These are phyloP conservation scores for Chlorella variabilis DNA, from an alignment of 163 green algal species.

Conservation along the genomic window DNA sequence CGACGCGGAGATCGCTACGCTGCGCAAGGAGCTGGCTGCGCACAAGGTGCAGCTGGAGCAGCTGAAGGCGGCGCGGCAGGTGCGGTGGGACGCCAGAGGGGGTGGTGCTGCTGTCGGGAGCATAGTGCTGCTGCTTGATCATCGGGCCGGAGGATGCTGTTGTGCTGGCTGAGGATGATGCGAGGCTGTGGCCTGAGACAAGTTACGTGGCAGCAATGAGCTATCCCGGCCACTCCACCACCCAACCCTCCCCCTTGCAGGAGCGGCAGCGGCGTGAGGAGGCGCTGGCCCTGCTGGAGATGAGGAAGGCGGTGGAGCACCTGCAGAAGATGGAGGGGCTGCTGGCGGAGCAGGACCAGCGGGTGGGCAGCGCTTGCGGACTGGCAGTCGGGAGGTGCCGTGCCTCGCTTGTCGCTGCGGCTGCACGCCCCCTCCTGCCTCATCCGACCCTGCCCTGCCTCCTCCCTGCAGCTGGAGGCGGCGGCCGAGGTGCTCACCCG, in stretches of 20 bases:
- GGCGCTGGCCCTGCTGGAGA: slow-evolving; percentile 18
- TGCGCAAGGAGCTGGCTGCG: slow-evolving; percentile 9
- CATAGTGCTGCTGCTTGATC: not conserved
- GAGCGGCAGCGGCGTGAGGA: too few relatives aligned
- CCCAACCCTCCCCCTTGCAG: too few relatives aligned
- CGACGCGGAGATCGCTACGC: not conserved
- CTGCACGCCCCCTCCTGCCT: too few relatives aligned
- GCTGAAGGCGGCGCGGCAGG: not conserved
- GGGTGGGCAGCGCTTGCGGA: not conserved
- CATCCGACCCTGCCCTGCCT: too few relatives aligned
- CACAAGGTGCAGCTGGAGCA: slow-evolving; percentile 37
- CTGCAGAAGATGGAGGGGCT: slow-evolving; percentile 20
- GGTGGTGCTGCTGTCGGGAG: not conserved
- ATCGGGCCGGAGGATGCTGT: slow-evolving; percentile 16
- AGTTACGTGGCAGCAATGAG: too few relatives aligned
- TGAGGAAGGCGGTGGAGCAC: slow-evolving; percentile 24
- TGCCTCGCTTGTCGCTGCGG: too few relatives aligned
- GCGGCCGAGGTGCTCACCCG: not conserved
- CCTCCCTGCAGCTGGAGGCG: slow-evolving; percentile 22
- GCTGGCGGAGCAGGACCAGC: not conserved
- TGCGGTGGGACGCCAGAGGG: slow-evolving; percentile 6
- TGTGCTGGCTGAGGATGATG: too few relatives aligned
- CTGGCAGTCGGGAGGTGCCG: too few relatives aligned
- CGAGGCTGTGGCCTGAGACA: too few relatives aligned
- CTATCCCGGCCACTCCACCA: too few relatives aligned